Percentiles rank a stretch among this genome's conserved stretches.
Evolutionary conservation across 257 asterid genomes (phyloP).

Genomic region (Linderniella brevidens): DNA sequence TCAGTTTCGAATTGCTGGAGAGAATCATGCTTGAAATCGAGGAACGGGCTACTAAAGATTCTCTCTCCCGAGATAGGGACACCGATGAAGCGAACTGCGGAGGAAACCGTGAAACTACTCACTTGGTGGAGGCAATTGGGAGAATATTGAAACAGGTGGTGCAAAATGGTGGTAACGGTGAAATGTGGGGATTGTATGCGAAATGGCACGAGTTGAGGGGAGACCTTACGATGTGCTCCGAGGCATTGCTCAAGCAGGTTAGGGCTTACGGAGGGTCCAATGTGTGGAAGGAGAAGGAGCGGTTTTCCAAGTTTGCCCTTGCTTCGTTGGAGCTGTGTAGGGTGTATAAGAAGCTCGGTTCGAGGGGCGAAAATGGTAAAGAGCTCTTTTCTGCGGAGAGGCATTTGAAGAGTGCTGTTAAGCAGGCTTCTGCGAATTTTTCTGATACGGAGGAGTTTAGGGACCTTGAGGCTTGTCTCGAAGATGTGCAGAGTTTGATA

Average conservation of each 20-base stretch:
- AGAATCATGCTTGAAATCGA: constrained; percentile 53
- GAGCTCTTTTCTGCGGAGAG: constrained; percentile 76
- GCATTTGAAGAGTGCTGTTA: constrained; percentile 68
- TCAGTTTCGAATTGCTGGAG: constrained; percentile 39
- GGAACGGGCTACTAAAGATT: constrained; percentile 16
- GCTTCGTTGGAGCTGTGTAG: constrained; percentile 75
- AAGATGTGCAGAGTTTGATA: constrained; percentile 40
- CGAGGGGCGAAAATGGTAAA: constrained; percentile 22
- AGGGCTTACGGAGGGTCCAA: constrained; percentile 84
- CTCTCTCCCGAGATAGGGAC: constrained; percentile 9
- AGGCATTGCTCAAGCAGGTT: constrained; percentile 86
- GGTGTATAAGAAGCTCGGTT: constrained; percentile 50
- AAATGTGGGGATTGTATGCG: constrained; percentile 68
- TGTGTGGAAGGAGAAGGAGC: constrained; percentile 55
- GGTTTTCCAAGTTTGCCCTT: constrained; percentile 59
- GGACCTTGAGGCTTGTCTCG: constrained; percentile 48
- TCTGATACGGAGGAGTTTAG: constrained; percentile 34
- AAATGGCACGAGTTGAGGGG: constrained; percentile 87
- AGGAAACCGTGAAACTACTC: constrained; percentile 37
- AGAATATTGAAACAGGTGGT: constrained; percentile 42
- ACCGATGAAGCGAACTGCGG: constrained; percentile 18
- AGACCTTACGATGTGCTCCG: constrained; percentile 78
- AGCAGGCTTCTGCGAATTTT: constrained; percentile 44
- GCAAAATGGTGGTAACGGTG: constrained; percentile 51
- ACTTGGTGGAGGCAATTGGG: constrained; percentile 45